Conservation (phyloP, 2,329 filamentous ascomycete genomes). For the Hirsutella thompsonii region DNA sequence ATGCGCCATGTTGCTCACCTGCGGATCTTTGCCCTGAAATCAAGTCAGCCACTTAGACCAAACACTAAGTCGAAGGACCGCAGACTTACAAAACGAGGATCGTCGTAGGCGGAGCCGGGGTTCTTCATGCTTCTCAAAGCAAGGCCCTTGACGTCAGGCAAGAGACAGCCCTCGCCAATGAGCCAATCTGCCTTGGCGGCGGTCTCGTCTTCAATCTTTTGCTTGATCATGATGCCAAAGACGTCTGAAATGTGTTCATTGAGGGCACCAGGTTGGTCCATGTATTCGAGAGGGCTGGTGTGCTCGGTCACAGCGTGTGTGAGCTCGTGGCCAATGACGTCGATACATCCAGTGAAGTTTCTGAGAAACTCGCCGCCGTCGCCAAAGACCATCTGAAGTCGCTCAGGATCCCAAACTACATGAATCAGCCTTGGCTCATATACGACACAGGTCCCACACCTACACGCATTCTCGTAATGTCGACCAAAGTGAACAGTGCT, state of each 20-base stretch:
- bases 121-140: conserved; percentile 41
- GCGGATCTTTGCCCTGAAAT: conserved; percentile 35
- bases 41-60: not conserved
- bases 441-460: no score
- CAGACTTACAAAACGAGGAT: conserved; percentile 33
- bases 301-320: conserved; percentile 42
- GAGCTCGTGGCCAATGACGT: conserved; percentile 45
- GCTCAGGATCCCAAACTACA: conserved; percentile 36
- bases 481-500: conserved; percentile 40
- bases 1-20: conserved; percentile 32
- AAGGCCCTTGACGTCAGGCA: conserved; percentile 35
- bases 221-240: conserved; percentile 45
- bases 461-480: conserved; percentile 37
- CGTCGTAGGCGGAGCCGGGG: conserved; percentile 38
- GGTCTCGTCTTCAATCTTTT: conserved; percentile 31
- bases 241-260: conserved; percentile 45
- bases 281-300: conserved; percentile 35
- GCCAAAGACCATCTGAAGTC: conserved; percentile 41
- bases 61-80: not conserved
- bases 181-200: conserved; percentile 38
- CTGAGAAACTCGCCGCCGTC: conserved; percentile 38
- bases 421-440: no score
- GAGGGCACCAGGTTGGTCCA: conserved; percentile 38
- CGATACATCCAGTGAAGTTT: conserved; percentile 37
- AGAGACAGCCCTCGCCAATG: conserved; percentile 37